Evolutionary conservation across 2,329 filamentous ascomycete genomes (phyloP).

Genomic region (Trichothecium roseum): DNA sequence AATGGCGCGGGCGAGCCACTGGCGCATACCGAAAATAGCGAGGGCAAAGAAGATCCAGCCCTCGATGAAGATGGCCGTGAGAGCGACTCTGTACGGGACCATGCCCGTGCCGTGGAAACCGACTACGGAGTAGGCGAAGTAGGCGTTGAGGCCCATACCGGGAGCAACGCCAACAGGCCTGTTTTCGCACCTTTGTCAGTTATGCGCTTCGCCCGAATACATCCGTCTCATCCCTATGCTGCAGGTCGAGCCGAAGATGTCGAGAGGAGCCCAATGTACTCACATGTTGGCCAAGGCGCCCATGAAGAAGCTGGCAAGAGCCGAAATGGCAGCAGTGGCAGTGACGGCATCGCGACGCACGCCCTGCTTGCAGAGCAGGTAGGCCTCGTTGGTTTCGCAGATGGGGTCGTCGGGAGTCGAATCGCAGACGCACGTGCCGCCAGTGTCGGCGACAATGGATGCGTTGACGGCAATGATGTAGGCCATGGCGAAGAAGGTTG

Average conservation of each 20-base stretch:
- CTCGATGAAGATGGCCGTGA: slow-evolving; percentile 83
- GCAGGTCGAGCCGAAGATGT: background rate
- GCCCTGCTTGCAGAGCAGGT: slow-evolving; percentile 50
- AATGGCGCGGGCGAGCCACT: slow-evolving; percentile 79
- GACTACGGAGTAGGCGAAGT: slow-evolving; percentile 81
- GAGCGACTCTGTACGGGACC: slow-evolving; percentile 64
- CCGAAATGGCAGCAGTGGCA: slow-evolving; percentile 73
- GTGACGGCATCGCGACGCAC: slow-evolving; percentile 74
- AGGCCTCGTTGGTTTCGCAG: slow-evolving; percentile 45
- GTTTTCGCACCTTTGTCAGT: background rate
- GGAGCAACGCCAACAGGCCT: slow-evolving; percentile 28
- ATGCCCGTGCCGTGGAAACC: slow-evolving; percentile 64
- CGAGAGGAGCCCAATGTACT: slow-evolving; percentile 11
- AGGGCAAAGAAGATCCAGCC: slow-evolving; percentile 77
- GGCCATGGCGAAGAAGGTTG: slow-evolving; percentile 62
- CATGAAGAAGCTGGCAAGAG: slow-evolving; percentile 73
- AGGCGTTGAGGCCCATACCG: slow-evolving; percentile 63
- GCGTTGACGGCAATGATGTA: slow-evolving; percentile 45
- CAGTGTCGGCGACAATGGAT: slow-evolving; percentile 48
- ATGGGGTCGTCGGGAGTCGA: slow-evolving; percentile 36
- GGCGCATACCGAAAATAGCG: slow-evolving; percentile 70
- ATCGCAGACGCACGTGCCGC: slow-evolving; percentile 68
- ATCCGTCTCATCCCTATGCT: too few relatives aligned
- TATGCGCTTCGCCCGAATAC: too few relatives aligned
- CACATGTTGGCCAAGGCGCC: slow-evolving; percentile 70